Conservation (phyloP, 805 yeast genomes). For the Saccharomycopsis javanensis region DNA sequence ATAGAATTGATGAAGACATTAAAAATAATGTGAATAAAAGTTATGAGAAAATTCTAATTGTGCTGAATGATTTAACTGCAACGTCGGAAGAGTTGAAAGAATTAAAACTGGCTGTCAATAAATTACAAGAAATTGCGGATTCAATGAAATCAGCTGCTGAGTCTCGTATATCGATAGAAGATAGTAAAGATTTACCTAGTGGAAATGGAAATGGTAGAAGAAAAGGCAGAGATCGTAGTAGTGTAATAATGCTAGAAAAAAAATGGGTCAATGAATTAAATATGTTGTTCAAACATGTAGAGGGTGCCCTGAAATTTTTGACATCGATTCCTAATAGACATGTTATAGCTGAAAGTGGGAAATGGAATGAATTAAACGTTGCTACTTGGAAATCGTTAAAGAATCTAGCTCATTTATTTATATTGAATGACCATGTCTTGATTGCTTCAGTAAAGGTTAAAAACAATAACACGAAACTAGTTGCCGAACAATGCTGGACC, state of each 20-base stretch:
- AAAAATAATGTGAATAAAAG: constrained; percentile 52
- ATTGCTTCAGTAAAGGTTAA: constrained; percentile 56
- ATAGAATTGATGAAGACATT: constrained; percentile 45
- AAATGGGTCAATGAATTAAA: constrained; percentile 73
- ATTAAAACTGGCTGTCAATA: constrained; percentile 50
- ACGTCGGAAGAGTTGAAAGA: constrained; percentile 56
- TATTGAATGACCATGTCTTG: constrained; percentile 67
- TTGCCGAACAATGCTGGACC: constrained; percentile 76
- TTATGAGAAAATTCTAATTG: constrained; percentile 48
- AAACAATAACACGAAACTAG: constrained; percentile 29
- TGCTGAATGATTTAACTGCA: constrained; percentile 49
- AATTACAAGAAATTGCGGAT: constrained; percentile 48
- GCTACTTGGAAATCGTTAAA: constrained; percentile 77
- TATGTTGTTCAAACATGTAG: constrained; percentile 68
- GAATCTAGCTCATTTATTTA: constrained; percentile 56
- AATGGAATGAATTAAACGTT: constrained; percentile 80
- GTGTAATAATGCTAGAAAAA: constrained; percentile 63
- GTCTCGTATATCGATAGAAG: constrained; percentile 40
- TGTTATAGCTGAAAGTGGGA: constrained; percentile 63
- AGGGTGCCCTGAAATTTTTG: constrained; percentile 78
- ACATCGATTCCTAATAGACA: constrained; percentile 75
- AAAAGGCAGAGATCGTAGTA: constrained; percentile 47
- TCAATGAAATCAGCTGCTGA: constrained; percentile 56
- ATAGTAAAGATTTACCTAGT: constrained; percentile 20
- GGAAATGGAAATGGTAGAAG: neutral